A percentile compares a stretch with the other conserved stretches of the same genome.
Conservation (phyloP, 208 protist species). For the Crithidia bombi region DNA sequence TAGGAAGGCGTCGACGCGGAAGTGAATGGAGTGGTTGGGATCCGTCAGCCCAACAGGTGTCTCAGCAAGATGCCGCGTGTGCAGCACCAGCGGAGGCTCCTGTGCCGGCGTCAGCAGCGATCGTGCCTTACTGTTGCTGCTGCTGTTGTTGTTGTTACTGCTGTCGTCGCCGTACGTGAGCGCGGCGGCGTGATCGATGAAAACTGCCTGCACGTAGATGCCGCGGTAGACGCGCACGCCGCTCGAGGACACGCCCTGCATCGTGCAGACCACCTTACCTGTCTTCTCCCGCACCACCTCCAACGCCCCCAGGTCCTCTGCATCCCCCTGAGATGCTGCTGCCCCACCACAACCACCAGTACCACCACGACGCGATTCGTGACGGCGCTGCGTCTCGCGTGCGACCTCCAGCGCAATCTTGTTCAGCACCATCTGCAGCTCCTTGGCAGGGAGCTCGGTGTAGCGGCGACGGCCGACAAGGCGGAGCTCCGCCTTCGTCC, state of each 20-base stretch:
- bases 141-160: neutral
- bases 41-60: conserved; percentile 29
- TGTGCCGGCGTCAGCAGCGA: neutral
- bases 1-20: conserved; percentile 63
- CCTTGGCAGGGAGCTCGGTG: conserved; percentile 39
- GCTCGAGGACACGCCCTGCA: conserved; percentile 43
- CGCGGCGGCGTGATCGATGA: conserved; percentile 51
- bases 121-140: neutral
- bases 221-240: conserved; percentile 82
- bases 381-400: conserved; percentile 14
- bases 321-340: neutral
- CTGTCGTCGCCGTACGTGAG: neutral
- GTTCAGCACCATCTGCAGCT: conserved; percentile 77
- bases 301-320: neutral
- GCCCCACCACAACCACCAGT: neutral
- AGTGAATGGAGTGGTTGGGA: conserved; percentile 38
- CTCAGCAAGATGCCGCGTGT: conserved; percentile 34
- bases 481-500: conserved; percentile 64
- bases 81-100: neutral
- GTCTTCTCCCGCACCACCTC: conserved; percentile 61
- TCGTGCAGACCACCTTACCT: conserved; percentile 73
- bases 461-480: conserved; percentile 39
- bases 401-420: conserved; percentile 64
- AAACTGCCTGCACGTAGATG: conserved; percentile 62
- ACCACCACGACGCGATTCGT: neutral